A percentile compares a stretch with the other conserved stretches of the same genome.
phyloP scores from a whole-genome alignment of 306 rosid genomes.

The Malus fusca region DNA sequence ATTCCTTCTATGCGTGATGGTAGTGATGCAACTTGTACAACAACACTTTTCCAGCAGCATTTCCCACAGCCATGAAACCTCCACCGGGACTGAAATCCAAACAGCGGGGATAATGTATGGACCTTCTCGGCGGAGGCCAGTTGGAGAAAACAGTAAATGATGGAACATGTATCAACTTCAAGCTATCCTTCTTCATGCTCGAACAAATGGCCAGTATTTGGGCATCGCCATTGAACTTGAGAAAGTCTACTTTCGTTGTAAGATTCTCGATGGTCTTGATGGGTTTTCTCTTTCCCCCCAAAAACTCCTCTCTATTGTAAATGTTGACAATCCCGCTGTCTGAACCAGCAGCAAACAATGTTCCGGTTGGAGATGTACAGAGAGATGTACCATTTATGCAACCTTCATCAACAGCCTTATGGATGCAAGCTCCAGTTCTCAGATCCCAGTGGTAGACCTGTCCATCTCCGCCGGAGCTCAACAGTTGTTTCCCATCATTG shows the following conservation, averaged over 20 bases:
- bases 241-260: conserved; percentile 44
- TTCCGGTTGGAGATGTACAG: conserved; percentile 44
- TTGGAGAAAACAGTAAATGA: conserved; percentile 70
- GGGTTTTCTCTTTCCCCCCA: conserved; percentile 61
- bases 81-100: conserved; percentile 89
- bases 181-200: conserved; percentile 57
- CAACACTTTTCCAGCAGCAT: conserved; percentile 62
- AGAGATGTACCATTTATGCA: conserved; percentile 45
- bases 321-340: conserved; percentile 48
- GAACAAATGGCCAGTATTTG: conserved; percentile 66
- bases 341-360: conserved; percentile 56
- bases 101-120: conserved; percentile 53
- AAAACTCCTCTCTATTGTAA: conserved; percentile 46
- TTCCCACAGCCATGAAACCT: conserved; percentile 85
- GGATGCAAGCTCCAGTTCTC: conserved; percentile 70
- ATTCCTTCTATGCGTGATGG: conserved; percentile 24
- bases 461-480: conserved; percentile 86
- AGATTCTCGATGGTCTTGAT: conserved; percentile 43
- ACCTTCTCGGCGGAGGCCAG: conserved; percentile 55
- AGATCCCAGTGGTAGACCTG: conserved; percentile 93
- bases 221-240: conserved; percentile 50
- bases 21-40: conserved; percentile 52
- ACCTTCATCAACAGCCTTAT: conserved; percentile 58
- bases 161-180: conserved; percentile 68
- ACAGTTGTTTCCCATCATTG: conserved; percentile 57